Conservation (phyloP, 345 rosid species). For the Carallia pectinifolia region DNA sequence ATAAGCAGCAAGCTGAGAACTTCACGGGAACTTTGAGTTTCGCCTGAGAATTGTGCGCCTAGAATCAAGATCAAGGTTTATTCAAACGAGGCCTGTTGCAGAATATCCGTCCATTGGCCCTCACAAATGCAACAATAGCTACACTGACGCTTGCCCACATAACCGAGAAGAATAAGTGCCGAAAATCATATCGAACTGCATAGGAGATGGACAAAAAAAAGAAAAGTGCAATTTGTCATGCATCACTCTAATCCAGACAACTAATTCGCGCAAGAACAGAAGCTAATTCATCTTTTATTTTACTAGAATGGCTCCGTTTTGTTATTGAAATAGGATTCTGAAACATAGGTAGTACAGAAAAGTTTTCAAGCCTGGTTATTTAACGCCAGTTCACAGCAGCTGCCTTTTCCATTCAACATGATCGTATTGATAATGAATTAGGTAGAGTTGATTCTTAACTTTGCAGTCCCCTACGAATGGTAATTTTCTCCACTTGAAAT, state of each 20-base stretch:
- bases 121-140: constrained; percentile 58
- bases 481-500: not conserved
- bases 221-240: too few species aligned
- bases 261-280: too few species aligned
- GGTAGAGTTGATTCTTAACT: not conserved
- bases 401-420: not conserved
- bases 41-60: constrained; percentile 6
- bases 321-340: too few species aligned
- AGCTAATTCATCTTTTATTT: too few species aligned
- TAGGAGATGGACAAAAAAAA: not conserved
- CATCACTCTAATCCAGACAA: too few species aligned
- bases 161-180: constrained; percentile 59
- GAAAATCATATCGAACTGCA: constrained; percentile 61
- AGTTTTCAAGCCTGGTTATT: too few species aligned
- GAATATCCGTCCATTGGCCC: constrained; percentile 83
- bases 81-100: constrained; percentile 93
- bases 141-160: constrained; percentile 65
- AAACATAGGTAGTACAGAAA: too few species aligned
- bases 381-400: too few species aligned
- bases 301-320: too few species aligned
- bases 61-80: constrained; percentile 60
- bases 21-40: not conserved
- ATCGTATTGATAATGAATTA: not conserved
- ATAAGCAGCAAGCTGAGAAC: not conserved
- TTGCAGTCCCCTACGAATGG: not conserved